Base-by-base conservation (phyloP, 1,284 basidiomycete species). In the Fistulina hepatica region DNA sequence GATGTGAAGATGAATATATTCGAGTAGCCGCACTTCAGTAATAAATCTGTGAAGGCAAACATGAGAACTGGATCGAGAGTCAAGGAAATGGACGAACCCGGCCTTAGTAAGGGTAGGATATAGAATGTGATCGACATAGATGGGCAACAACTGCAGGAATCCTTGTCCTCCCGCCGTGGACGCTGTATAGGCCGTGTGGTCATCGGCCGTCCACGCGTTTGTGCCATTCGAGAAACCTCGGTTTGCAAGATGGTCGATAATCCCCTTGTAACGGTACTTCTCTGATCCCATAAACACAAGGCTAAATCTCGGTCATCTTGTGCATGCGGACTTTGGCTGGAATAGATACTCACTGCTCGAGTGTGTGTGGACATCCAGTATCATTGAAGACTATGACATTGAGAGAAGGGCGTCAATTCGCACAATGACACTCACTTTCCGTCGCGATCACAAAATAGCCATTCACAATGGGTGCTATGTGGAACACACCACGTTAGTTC, bases 111-210 rank as follows among this genome's bases (percentile, higher is more conserved):
- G 77, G 0, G 93, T 97, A 4, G 95, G 93, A 59, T 95, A 94
- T 34, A 99, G 74, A 46, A 98, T 89, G 57, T 99, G 95, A 59
- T 99, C 95, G 27, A 98, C 69, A 56, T 92, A 99, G 47, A 98
- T 82, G 3, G 94, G 94, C 15, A 98, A 67, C 44, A 98, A 75
- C 51, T 93, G 85, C 27, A 98, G 66, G 57, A 99, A 97, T 7
- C 95, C 95, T 53, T 95, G 88, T 43, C 84, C 81, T 42, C 95
- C 95, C 12, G 95, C 95, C 3, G 94, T 98, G n/a, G 88, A 86
- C 45, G 95, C 82, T 1, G 94, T 98, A 59, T 97, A 99, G 6
- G 89, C 90, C 15, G 92, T 94, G 50, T 89, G 80, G 51, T 90
- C 88, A 23, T 73, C 83, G 55, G 85, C 85, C 34, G 83, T 85